Evolutionary conservation across 1,284 basidiomycete species (phyloP), one percentile per base, ranked within the genome.

Genomic region (Mycena citricolor): DNA sequence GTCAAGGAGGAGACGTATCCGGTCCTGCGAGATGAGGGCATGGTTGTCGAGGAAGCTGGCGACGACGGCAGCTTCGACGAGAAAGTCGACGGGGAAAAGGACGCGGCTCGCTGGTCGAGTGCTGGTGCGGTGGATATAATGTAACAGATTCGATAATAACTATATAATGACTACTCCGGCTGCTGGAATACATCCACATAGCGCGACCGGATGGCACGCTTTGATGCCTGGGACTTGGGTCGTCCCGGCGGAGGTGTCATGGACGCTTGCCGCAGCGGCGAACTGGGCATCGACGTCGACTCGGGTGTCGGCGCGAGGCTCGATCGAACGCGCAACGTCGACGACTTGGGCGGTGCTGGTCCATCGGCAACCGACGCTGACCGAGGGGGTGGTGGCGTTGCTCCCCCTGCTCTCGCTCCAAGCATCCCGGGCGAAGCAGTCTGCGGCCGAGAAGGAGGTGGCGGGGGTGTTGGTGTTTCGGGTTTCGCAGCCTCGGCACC

Each of bases 151-250:
- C n/a, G n/a, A n/a, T n/a, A n/a, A n/a, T n/a, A n/a, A n/a, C n/a
- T n/a, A n/a, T n/a, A n/a, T n/a, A n/a, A n/a, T n/a, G n/a, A n/a
- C n/a, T n/a, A n/a, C n/a, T n/a, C n/a, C n/a, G n/a, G 46, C 47
- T 84, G 75, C 52, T 83, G 78, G 65, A 90, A 84, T n/a, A 90
- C 84, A 57, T 90, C 87, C 7, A 94, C 90, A 61, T 94, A 94
- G 52, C 88, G 81, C 63, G 73, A 90, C 42, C 86, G 77, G 38
- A 87, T 70, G 54, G 81, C 83, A 52, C 86, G 82, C 66, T 89
- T 92, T 25, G 76, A 70, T 31, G 79, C 74, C 49, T 77, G 75
- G 5, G 79, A 81, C 52, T 73, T 78, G 13, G 83, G 77, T 32
- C 85, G 73, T 35, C 73, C 70, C 22, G 76, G 74, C 49, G 54